Percentiles rank a stretch among this genome's conserved stretches.
Conservation (phyloP, 1,284 basidiomycete species). For the Melampsora americana region DNA sequence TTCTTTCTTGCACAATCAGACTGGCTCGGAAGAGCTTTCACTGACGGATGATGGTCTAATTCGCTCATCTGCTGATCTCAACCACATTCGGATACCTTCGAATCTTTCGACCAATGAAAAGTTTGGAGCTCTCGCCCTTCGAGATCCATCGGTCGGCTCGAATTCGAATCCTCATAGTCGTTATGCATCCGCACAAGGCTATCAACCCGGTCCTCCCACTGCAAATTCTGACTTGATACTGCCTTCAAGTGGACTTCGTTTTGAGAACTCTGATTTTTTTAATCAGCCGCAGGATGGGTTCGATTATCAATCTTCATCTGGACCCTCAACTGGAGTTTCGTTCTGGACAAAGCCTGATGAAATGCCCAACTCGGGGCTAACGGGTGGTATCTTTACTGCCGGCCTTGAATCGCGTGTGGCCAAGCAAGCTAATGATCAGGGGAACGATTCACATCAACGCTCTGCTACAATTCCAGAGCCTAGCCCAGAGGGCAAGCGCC, state of each 20-base stretch:
- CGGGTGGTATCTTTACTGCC: background rate
- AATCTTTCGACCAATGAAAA: background rate
- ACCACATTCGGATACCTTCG: background rate
- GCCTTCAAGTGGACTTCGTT: background rate
- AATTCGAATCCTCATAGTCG: background rate
- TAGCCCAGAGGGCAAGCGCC: background rate
- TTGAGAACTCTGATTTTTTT: background rate
- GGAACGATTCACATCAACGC: background rate
- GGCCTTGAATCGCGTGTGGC: background rate
- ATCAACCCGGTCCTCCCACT: background rate
- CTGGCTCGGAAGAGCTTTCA: background rate
- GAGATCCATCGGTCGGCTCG: background rate
- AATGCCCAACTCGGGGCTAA: background rate
- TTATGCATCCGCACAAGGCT: background rate
- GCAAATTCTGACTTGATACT: background rate
- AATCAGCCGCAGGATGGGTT: background rate
- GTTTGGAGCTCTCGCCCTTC: slow-evolving; percentile 9
- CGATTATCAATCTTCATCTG: background rate
- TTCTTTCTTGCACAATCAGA: background rate
- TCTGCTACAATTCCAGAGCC: background rate
- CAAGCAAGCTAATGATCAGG: background rate
- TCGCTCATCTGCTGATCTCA: background rate
- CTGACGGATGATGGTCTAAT: background rate
- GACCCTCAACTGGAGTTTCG: background rate
- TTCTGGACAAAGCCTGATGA: slow-evolving; percentile 3